A percentile compares a stretch with the other conserved stretches of the same genome.
These are phyloP conservation scores for Crithidia expoeki DNA, from an alignment of 208 protist genomes.

Conservation along the genomic window DNA sequence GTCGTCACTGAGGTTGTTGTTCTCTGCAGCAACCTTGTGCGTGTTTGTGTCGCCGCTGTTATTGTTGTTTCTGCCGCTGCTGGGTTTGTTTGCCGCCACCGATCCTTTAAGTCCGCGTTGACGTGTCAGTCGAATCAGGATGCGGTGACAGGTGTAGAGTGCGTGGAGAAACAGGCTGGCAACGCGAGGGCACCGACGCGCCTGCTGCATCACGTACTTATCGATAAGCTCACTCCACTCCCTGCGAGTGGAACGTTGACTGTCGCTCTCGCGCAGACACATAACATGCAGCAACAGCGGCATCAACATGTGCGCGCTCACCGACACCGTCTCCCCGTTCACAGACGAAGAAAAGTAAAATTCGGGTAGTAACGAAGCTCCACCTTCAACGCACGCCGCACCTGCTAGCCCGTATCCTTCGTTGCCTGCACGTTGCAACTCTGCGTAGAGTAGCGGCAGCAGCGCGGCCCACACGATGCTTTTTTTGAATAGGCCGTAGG, in stretches of 20 bases:
- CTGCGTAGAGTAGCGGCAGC: slow-evolving; percentile 35
- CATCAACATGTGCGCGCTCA: slow-evolving; percentile 42
- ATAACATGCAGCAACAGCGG: slow-evolving; percentile 65
- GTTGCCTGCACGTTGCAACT: slow-evolving; percentile 10
- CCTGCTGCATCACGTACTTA: slow-evolving; percentile 29
- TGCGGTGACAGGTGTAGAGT: slow-evolving; percentile 45
- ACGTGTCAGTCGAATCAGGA: slow-evolving; percentile 40
- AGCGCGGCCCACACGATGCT: slow-evolving; percentile 25
- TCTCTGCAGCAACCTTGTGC: neutral
- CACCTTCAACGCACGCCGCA: neutral
- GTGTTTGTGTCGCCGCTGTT: neutral
- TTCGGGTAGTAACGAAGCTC: neutral
- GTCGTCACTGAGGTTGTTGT: neutral
- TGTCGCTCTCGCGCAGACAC: slow-evolving; percentile 53
- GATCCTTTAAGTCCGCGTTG: slow-evolving; percentile 42
- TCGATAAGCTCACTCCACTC: slow-evolving; percentile 51
- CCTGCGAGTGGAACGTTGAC: slow-evolving; percentile 35
- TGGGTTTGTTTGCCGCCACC: neutral
- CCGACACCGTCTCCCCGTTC: neutral
- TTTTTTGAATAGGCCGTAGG: slow-evolving; percentile 45
- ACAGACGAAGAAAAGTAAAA: neutral
- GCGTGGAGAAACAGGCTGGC: slow-evolving; percentile 48
- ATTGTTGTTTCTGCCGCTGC: slow-evolving; percentile 3
- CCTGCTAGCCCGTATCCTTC: neutral
- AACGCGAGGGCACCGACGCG: slow-evolving; percentile 26